Conservation (phyloP, 352 stramenopile genomes). For the Phytophthora cactorum region DNA sequence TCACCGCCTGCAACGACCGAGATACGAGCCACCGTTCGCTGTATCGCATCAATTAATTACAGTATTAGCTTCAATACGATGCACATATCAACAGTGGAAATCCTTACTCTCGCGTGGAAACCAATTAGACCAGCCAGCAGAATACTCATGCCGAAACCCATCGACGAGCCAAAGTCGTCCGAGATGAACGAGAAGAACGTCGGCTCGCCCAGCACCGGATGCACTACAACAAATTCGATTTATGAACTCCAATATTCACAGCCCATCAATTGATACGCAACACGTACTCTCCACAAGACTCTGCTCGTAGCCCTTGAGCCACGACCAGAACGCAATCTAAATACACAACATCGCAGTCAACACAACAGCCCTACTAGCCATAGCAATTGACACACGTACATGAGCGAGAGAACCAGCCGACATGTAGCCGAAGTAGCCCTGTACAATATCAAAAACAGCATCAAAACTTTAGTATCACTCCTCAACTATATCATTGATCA, state of each 20-base stretch:
- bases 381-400: conserved; percentile 36
- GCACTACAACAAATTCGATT: conserved; percentile 42
- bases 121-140: conserved; percentile 77
- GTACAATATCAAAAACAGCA: conserved; percentile 6
- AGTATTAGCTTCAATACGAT: background rate
- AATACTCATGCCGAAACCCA: conserved; percentile 87
- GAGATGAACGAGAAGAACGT: conserved; percentile 84
- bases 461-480: conserved; percentile 1
- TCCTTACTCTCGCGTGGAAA: conserved; percentile 78
- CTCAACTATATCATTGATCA: background rate
- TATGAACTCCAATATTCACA: background rate
- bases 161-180: conserved; percentile 76
- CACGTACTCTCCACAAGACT: conserved; percentile 80
- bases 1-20: conserved; percentile 76
- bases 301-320: conserved; percentile 89
- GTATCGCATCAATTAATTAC: conserved; percentile 4
- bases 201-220: conserved; percentile 66
- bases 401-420: conserved; percentile 81
- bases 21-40: conserved; percentile 82
- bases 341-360: conserved; percentile 4
- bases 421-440: conserved; percentile 86
- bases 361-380: background rate
- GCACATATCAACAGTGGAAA: background rate
- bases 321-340: conserved; percentile 90
- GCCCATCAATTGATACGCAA: background rate